Base-by-base conservation (phyloP, 1,139 yeast genomes). In the Debaryomycetaceae sp. region DNA sequence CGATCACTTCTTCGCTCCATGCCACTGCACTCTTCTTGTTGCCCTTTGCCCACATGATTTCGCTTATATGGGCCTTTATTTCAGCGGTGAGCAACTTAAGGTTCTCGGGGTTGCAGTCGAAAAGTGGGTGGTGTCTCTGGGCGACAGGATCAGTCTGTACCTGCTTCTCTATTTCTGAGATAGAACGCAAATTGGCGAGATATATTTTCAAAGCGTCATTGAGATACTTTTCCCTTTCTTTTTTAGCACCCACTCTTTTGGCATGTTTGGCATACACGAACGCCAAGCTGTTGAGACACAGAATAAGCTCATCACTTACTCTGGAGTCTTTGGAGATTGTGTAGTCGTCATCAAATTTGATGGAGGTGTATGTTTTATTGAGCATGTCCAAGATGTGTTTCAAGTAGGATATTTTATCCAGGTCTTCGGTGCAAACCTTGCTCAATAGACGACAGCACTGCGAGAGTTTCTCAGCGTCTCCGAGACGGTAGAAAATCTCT, bases 31-130 rank as follows among this genome's bases (percentile, higher is more conserved):
- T 77, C 31, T 66, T 55, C 35, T 69, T 61, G 38, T 67, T 61
- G 1, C 81, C 81, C 43, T 75, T 67, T 5, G 73, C 75, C 86
- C 88, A 84, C 47, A 83, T 58, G 5, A 84, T 62, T 57, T 84
- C 91, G 42, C 85, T 72, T 15, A 84, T 64, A 55, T 83, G 83
- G 13, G 81, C 73, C 58, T 78, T 76, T 37, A 78, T 53, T 36
- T 67, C 73, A 35, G 67, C 66, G 16, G 58, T 56, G 18, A 53
- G 42, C 45, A 67, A 48, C 15, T 47, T 47, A 7, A 70, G 38
- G 42, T 68, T 69, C 15, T 55, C 56, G n/a, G 47, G 48, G 33
- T 58, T 59, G 47, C 72, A 65, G 48, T 71, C 54, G 50, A 71
- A 68, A 16, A 70, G 54, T 5, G 77, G 76, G 46, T 55, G 65